phyloP scores from a whole-genome alignment of 1,284 basidiomycete species.

The Afroboletus lepidellus region DNA sequence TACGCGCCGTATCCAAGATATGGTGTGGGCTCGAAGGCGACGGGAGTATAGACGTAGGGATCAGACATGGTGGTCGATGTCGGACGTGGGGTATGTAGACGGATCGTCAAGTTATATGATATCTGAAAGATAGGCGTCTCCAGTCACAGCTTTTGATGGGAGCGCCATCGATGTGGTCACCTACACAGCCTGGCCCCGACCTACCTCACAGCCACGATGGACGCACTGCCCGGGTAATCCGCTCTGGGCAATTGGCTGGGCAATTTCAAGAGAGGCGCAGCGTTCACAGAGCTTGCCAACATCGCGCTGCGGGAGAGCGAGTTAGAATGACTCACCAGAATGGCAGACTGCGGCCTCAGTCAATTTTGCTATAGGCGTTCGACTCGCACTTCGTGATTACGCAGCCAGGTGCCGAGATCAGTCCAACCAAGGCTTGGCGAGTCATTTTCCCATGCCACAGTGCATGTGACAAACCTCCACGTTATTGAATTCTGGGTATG shows the following conservation, averaged over 20 bases:
- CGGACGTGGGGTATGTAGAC: not conserved
- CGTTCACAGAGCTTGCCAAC: not conserved
- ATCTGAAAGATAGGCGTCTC: slow-evolving; percentile 16
- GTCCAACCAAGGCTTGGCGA: no score
- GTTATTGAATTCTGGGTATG: no score
- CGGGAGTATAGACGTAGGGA: slow-evolving; percentile 41
- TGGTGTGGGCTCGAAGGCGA: slow-evolving; percentile 31
- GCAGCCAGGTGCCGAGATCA: not conserved
- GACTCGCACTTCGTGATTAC: not conserved
- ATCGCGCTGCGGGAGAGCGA: not conserved
- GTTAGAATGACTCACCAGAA: not conserved
- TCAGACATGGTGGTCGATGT: slow-evolving; percentile 34
- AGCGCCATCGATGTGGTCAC: not conserved
- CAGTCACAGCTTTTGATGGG: slow-evolving; percentile 16
- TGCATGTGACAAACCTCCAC: no score
- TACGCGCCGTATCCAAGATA: slow-evolving; percentile 30
- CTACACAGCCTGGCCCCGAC: slow-evolving; percentile 23
- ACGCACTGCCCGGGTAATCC: slow-evolving; percentile 3
- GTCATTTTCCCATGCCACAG: no score
- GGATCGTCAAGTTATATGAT: slow-evolving; percentile 11
- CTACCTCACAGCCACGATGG: slow-evolving; percentile 20
- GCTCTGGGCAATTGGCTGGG: not conserved
- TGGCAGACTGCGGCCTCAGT: not conserved
- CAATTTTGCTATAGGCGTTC: not conserved
- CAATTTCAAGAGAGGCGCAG: not conserved